phyloP scores from a whole-genome alignment of 164 flowering plant genomes.

The Annona cherimola region DNA sequence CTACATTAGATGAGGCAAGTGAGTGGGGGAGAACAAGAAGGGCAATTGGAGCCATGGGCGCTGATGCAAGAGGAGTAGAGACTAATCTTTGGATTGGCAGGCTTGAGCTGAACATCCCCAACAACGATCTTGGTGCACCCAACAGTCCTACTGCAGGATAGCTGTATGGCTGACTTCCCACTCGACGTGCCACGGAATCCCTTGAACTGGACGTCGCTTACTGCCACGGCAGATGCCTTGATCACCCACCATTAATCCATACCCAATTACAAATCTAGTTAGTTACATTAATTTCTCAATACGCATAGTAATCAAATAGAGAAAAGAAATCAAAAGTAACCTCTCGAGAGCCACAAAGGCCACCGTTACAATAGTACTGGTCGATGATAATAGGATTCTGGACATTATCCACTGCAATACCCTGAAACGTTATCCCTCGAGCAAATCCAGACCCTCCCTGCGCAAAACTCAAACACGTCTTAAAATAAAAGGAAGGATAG shows the following conservation, averaged over 20 bases:
- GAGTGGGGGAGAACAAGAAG: background rate
- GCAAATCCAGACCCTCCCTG: conserved; percentile 48
- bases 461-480: background rate
- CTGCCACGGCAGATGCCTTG: background rate
- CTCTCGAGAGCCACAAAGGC: background rate
- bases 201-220: background rate
- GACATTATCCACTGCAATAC: conserved; percentile 25
- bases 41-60: background rate
- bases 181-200: conserved; percentile 2
- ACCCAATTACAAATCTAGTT: background rate
- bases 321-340: background rate
- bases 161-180: background rate
- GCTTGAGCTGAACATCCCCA: background rate
- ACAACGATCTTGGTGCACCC: conserved; percentile 1
- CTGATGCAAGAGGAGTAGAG: background rate
- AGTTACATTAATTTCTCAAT: background rate
- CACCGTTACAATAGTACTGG: conserved; percentile 40
- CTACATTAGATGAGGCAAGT: background rate
- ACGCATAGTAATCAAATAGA: background rate
- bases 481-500: too few species aligned
- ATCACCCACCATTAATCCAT: background rate
- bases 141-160: background rate
- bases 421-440: conserved; percentile 28
- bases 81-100: background rate
- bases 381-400: conserved; percentile 51